These are phyloP conservation scores for Leishmania gerbilli DNA, from an alignment of 208 protist species.

Conservation along the genomic window DNA sequence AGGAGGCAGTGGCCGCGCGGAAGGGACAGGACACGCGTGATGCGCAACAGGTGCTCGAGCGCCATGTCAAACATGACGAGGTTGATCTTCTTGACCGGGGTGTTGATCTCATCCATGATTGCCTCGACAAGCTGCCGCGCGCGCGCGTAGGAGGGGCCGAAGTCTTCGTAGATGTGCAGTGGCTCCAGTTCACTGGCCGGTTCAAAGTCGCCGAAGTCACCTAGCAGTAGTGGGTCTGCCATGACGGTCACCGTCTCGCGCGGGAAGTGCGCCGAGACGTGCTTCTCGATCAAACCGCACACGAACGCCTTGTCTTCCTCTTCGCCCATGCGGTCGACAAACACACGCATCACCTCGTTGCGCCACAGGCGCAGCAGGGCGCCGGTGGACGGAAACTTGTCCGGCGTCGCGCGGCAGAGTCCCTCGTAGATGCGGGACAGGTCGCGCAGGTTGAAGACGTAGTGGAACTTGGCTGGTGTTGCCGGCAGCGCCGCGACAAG, in stretches of 20 bases:
- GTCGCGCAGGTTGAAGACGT: constrained; percentile 99
- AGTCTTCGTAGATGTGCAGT: constrained; percentile 93
- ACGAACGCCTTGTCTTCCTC: constrained; percentile 93
- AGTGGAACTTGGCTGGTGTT: constrained; percentile 99
- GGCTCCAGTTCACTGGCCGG: constrained; percentile 77
- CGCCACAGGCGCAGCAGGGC: constrained; percentile 96
- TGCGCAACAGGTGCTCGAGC: constrained; percentile 96
- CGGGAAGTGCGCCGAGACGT: constrained; percentile 83
- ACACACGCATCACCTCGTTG: constrained; percentile 97
- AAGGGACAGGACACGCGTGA: constrained; percentile 96
- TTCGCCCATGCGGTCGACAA: constrained; percentile 97
- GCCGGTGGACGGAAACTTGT: constrained; percentile 81
- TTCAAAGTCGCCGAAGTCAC: constrained; percentile 95
- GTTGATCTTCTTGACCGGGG: constrained; percentile 91
- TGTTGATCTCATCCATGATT: constrained; percentile 96
- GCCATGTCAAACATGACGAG: constrained; percentile 99
- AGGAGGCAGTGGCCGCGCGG: constrained; percentile 97
- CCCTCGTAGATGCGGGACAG: constrained; percentile 98
- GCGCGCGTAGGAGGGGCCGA: constrained; percentile 81
- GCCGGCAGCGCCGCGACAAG: constrained; percentile 94
- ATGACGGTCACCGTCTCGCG: constrained; percentile 57
- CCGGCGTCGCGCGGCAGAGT: constrained; percentile 93
- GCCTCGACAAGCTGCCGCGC: constrained; percentile 89
- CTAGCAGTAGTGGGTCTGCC: constrained; percentile 94
- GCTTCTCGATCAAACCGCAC: constrained; percentile 62